Evolutionary conservation across 2,329 filamentous ascomycete species (phyloP).

Genomic region (Thielaviopsis punctulata): DNA sequence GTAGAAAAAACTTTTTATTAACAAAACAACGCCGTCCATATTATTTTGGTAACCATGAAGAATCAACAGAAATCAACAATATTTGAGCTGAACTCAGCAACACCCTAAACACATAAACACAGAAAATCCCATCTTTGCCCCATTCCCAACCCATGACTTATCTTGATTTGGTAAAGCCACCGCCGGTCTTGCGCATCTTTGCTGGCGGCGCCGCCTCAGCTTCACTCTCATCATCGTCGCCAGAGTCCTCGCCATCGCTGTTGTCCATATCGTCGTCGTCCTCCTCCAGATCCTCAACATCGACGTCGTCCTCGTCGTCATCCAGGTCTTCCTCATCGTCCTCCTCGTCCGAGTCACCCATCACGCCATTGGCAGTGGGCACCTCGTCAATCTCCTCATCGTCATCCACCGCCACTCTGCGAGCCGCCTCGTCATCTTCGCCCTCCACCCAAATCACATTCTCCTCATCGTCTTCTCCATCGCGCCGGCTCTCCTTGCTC

Average conservation of each 20-base stretch:
- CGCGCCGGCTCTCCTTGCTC: conserved; percentile 18
- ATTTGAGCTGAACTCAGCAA: conserved; percentile 1
- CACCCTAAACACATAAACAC: conserved; percentile 3
- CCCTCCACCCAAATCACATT: conserved; percentile 81
- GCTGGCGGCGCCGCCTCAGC: conserved; percentile 30
- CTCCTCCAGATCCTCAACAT: conserved; percentile 31
- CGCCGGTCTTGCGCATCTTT: conserved; percentile 26
- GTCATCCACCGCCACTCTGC: conserved; percentile 25
- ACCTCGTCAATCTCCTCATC: conserved; percentile 43
- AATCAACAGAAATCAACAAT: conserved; percentile 2
- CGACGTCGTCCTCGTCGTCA: conserved; percentile 27
- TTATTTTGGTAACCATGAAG: conserved; percentile 8
- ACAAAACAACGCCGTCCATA: conserved; percentile 6
- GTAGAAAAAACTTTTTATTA: neutral
- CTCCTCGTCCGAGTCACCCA: conserved; percentile 44
- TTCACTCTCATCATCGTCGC: conserved; percentile 39
- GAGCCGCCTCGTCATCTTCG: conserved; percentile 31
- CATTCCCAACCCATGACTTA: conserved; percentile 13
- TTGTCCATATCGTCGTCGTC: conserved; percentile 44
- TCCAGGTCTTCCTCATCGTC: conserved; percentile 28
- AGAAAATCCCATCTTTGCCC: neutral
- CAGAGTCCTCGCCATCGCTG: conserved; percentile 38
- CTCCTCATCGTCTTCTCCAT: conserved; percentile 30
- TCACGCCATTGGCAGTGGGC: conserved; percentile 34
- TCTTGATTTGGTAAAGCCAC: conserved; percentile 22